Evolutionary conservation across 2,329 filamentous ascomycete genomes (phyloP).

Genomic region (Karstenula rhodostoma): DNA sequence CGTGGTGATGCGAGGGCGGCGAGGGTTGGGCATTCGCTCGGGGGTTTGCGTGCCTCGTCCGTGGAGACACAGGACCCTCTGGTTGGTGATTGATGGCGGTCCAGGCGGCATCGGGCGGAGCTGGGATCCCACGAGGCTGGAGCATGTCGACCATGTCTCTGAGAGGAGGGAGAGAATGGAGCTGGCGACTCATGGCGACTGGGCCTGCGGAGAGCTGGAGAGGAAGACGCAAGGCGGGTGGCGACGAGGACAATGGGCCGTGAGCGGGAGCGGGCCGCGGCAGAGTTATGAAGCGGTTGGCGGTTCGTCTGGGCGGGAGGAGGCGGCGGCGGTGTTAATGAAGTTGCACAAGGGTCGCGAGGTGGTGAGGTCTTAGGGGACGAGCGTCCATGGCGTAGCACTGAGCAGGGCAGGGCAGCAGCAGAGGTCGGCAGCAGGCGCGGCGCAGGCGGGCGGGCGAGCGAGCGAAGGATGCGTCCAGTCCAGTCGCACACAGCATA

Average conservation of each 20-base stretch:
- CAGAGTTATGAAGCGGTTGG: constrained; percentile 3
- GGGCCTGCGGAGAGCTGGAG: background rate
- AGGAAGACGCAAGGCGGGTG: background rate
- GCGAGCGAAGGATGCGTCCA: constrained; percentile 9
- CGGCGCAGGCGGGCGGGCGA: constrained; percentile 8
- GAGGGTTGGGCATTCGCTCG: background rate
- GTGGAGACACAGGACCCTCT: background rate
- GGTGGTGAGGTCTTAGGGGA: constrained; percentile 5
- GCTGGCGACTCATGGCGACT: constrained; percentile 1
- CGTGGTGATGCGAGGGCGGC: constrained; percentile 2
- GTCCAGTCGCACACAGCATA: constrained; percentile 5
- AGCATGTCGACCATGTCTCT: background rate
- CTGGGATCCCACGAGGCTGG: background rate
- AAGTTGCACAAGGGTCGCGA: constrained; percentile 2
- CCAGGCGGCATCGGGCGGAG: constrained; percentile 4
- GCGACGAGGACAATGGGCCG: background rate
- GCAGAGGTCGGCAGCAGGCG: background rate
- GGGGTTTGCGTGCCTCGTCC: background rate
- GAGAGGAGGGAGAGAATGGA: constrained; percentile 7
- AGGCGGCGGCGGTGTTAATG: background rate
- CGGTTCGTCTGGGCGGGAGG: background rate
- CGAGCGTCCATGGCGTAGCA: background rate
- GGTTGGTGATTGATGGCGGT: constrained; percentile 12
- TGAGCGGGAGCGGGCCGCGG: constrained; percentile 7
- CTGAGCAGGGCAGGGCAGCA: background rate